Conservation (phyloP, 768 basidiomycete genomes). For the Boletus tylopilopsis region DNA sequence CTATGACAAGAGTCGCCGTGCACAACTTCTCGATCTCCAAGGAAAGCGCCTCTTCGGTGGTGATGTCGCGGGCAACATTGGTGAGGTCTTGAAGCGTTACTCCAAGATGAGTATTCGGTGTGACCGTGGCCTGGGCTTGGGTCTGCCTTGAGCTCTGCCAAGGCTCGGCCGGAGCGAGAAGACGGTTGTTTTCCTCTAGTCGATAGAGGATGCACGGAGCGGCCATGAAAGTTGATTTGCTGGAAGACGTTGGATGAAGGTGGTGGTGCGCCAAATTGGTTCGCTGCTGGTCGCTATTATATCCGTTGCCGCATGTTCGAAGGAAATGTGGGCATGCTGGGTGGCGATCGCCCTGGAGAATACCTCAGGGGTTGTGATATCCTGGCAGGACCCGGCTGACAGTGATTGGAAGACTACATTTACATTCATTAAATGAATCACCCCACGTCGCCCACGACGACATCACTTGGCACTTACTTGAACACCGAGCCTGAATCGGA, state of each 20-base stretch:
- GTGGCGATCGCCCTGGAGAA: too few species aligned
- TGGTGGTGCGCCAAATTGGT: not conserved
- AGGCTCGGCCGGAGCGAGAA: not conserved
- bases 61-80: conserved; percentile 1
- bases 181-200: not conserved
- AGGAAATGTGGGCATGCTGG: too few species aligned
- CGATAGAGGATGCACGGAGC: not conserved
- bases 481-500: too few species aligned
- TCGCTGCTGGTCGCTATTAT: not conserved
- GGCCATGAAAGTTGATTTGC: not conserved
- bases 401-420: too few species aligned
- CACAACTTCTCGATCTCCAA: conserved; percentile 16
- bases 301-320: not conserved
- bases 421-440: too few species aligned
- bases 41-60: conserved; percentile 10
- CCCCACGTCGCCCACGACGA: too few species aligned
- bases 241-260: too few species aligned
- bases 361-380: too few species aligned
- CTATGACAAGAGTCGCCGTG: conserved; percentile 15
- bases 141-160: not conserved
- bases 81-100: not conserved
- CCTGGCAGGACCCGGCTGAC: too few species aligned
- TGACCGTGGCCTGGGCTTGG: not conserved
- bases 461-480: too few species aligned
- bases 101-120: not conserved